Conservation (phyloP, 805 yeast genomes). For the Saturnispora diversa region DNA sequence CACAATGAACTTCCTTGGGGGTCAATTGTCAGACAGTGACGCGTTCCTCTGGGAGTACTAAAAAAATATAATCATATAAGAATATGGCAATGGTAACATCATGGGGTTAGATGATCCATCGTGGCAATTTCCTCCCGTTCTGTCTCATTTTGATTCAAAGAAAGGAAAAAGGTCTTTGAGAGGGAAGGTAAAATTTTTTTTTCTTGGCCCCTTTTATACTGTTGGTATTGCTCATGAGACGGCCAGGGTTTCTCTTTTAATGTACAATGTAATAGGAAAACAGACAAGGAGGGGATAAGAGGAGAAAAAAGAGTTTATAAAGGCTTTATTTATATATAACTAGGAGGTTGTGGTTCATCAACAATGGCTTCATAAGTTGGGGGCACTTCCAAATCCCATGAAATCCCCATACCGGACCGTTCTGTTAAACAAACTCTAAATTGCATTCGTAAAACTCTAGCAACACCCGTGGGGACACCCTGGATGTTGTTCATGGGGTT, state of each 20-base stretch:
- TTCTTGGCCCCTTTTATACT: conserved; percentile 8
- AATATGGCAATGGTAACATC: conserved; percentile 60
- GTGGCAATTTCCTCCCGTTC: conserved; percentile 56
- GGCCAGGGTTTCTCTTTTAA: background rate
- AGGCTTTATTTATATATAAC: conserved; percentile 37
- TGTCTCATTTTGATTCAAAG: conserved; percentile 48
- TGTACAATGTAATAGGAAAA: no score
- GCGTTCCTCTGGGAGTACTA: conserved; percentile 43
- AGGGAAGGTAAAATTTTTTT: background rate
- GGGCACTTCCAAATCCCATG: conserved; percentile 99
- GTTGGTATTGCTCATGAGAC: background rate
- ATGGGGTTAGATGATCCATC: conserved; percentile 52
- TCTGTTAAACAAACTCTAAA: conserved; percentile 78
- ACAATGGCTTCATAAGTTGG: conserved; percentile 86
- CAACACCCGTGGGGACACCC: conserved; percentile 89
- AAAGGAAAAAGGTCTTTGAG: conserved; percentile 17
- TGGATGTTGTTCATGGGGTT: conserved; percentile 29
- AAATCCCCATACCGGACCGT: conserved; percentile 88
- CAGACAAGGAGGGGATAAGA: background rate
- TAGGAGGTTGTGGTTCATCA: conserved; percentile 68
- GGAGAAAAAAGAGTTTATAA: background rate
- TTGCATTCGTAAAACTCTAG: conserved; percentile 91
- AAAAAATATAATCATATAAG: conserved; percentile 25
- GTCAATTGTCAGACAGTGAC: conserved; percentile 19
- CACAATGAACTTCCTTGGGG: conserved; percentile 58